A percentile compares a stretch with the other conserved stretches of the same genome.
phyloP scores from a whole-genome alignment of 176 grass and related monocot species.

The Aegilops umbellulata region DNA sequence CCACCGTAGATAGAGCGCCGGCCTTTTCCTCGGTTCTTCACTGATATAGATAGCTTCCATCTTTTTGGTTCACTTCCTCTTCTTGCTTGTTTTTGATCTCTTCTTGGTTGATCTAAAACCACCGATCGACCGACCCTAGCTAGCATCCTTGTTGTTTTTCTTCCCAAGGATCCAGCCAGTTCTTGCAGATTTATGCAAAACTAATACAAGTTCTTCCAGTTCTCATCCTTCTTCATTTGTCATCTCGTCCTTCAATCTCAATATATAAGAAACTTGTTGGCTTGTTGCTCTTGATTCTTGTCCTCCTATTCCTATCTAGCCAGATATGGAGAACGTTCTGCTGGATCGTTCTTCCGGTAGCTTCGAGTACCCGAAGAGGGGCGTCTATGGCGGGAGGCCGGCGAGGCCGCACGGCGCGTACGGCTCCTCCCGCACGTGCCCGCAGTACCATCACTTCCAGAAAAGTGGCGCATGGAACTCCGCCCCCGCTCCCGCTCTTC shows the following conservation, averaged over 20 bases:
- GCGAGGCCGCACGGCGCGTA: constrained; percentile 6
- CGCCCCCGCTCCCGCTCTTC: background rate
- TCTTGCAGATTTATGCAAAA: constrained; percentile 28
- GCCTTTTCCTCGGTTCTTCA: constrained; percentile 27
- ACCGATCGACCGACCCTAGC: background rate
- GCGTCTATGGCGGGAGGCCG: background rate
- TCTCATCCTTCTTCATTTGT: background rate
- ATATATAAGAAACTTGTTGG: no score
- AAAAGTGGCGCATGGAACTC: constrained; percentile 36
- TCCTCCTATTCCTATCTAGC: background rate
- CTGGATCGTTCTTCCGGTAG: constrained; percentile 40
- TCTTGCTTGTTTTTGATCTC: background rate
- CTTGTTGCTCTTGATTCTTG: background rate
- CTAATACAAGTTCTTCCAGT: constrained; percentile 26
- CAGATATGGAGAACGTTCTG: constrained; percentile 48
- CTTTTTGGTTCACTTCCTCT: background rate
- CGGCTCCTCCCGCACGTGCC: constrained; percentile 5
- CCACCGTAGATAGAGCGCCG: background rate
- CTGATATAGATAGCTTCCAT: constrained; percentile 21
- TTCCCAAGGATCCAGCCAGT: constrained; percentile 37
- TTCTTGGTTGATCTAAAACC: constrained; percentile 26
- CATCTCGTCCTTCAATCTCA: no score
- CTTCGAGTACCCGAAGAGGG: constrained; percentile 32
- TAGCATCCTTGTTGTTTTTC: constrained; percentile 60
- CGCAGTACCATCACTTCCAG: constrained; percentile 15